These are phyloP conservation scores for Xylaria venustula DNA, from an alignment of 495 filamentous ascomycete genomes.

Conservation along the genomic window DNA sequence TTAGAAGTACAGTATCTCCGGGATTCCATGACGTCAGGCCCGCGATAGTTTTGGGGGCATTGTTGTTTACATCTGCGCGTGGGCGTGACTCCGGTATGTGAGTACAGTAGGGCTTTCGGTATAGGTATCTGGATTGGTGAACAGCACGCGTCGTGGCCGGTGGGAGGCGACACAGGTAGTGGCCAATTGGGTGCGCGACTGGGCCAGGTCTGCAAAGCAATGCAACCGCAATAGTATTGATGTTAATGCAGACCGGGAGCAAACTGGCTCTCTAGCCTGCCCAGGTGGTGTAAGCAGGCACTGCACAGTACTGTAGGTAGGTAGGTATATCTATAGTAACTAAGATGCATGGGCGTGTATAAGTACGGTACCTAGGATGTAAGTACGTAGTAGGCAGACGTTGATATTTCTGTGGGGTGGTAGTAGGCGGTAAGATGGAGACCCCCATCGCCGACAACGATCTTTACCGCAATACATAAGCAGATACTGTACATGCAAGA, in stretches of 20 bases:
- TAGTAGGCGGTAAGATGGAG: too few species aligned
- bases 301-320: too few species aligned
- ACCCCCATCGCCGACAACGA: too few species aligned
- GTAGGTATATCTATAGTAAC: background rate
- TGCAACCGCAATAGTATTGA: slow-evolving; percentile 8
- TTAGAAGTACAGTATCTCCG: slow-evolving; percentile 1
- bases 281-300: too few species aligned
- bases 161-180: background rate
- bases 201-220: background rate
- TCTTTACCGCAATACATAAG: too few species aligned
- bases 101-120: background rate
- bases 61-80: slow-evolving; percentile 6
- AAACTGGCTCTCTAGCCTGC: background rate
- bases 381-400: too few species aligned
- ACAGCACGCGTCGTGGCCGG: background rate
- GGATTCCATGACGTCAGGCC: slow-evolving; percentile 5
- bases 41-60: background rate
- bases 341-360: too few species aligned
- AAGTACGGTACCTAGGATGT: too few species aligned
- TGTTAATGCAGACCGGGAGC: slow-evolving; percentile 5
- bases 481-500: background rate
- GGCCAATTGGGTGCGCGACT: background rate
- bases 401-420: too few species aligned
- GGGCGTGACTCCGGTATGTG: background rate
- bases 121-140: background rate